phyloP scores from a whole-genome alignment of 371 early-diverging fungal species.

The Apophysomyces variabilis region DNA sequence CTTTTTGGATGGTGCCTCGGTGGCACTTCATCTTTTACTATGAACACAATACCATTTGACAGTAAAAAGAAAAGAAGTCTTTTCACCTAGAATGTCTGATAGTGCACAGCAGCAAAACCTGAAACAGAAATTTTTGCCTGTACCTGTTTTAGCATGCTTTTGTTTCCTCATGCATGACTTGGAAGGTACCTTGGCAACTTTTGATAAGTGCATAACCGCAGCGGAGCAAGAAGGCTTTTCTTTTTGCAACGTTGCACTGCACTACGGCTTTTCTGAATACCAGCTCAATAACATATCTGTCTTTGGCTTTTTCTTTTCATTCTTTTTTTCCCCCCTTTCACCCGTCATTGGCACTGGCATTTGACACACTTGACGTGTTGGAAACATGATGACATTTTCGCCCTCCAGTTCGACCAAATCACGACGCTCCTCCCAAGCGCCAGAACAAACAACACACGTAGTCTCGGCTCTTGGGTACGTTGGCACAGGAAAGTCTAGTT shows the following conservation, averaged over 20 bases:
- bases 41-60: too few relatives aligned
- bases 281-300: not conserved
- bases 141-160: too few relatives aligned
- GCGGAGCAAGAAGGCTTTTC: conserved; percentile 1
- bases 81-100: too few relatives aligned
- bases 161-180: too few relatives aligned
- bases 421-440: conserved; percentile 18
- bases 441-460: conserved; percentile 37
- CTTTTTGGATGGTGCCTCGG: too few relatives aligned
- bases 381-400: conserved; percentile 20
- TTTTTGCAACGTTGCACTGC: conserved; percentile 8
- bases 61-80: too few relatives aligned
- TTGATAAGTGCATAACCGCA: not conserved
- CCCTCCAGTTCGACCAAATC: conserved; percentile 20
- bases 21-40: too few relatives aligned
- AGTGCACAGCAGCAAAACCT: too few relatives aligned
- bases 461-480: conserved; percentile 47
- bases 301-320: not conserved
- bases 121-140: too few relatives aligned
- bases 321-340: not conserved
- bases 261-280: not conserved
- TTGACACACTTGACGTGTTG: too few relatives aligned
- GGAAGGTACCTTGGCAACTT: too few relatives aligned
- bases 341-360: too few relatives aligned
- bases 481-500: conserved; percentile 55